Percentiles rank a stretch among this genome's conserved stretches.
Conservation (phyloP, 441 rosid genomes). For the Populus trichocarpa region DNA sequence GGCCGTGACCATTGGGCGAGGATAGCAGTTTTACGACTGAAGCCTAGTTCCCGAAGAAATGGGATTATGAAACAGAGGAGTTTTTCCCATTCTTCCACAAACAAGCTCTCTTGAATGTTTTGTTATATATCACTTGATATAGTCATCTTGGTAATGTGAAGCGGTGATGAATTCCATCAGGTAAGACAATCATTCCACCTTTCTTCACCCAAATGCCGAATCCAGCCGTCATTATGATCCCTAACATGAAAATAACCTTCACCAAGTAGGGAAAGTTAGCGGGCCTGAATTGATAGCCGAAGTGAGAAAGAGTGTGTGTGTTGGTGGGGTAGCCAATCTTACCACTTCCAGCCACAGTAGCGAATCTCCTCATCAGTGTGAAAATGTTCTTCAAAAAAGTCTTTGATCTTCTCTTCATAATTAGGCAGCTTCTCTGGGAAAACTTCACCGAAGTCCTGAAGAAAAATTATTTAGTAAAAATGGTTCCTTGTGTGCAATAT, state of each 20-base stretch:
- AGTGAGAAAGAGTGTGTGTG: neutral
- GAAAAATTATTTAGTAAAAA: neutral
- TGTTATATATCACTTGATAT: conserved; percentile 58
- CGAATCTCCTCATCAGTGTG: conserved; percentile 97
- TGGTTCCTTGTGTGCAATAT: neutral
- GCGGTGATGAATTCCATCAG: conserved; percentile 94
- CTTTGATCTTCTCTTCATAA: conserved; percentile 79
- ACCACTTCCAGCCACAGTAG: conserved; percentile 93
- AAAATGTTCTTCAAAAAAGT: conserved; percentile 82
- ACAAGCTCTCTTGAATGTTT: neutral
- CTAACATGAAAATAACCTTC: conserved; percentile 91
- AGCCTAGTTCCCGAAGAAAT: neutral
- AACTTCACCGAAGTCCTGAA: conserved; percentile 82
- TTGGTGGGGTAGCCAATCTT: conserved; percentile 6
- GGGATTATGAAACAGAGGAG: neutral
- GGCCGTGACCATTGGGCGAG: neutral
- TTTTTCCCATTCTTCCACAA: neutral
- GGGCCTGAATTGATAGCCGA: neutral
- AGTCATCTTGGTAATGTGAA: conserved; percentile 79
- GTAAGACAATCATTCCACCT: conserved; percentile 86
- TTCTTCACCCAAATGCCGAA: conserved; percentile 83
- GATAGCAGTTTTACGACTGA: neutral
- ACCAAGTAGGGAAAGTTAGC: conserved; percentile 6
- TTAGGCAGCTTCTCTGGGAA: conserved; percentile 87
- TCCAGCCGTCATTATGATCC: conserved; percentile 60